Conservation (phyloP, 2,329 filamentous ascomycete genomes). For the Ophiostoma ulmi region DNA sequence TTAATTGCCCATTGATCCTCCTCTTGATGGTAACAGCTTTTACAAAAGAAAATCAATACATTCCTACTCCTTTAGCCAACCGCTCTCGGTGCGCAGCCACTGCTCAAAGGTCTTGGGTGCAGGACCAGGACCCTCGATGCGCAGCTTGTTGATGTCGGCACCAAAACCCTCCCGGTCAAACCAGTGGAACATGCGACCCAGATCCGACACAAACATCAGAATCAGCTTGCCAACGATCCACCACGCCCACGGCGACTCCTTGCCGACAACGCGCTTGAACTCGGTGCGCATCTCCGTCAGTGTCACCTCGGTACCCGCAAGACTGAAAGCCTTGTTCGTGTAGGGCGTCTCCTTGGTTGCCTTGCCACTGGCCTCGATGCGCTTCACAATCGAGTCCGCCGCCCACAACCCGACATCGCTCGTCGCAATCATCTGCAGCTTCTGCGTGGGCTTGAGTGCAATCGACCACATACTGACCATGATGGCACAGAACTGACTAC, state of each 20-base stretch:
- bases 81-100: constrained; percentile 38
- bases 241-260: constrained; percentile 35
- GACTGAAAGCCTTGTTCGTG: constrained; percentile 33
- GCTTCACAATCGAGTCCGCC: constrained; percentile 30
- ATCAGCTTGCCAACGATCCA: constrained; percentile 32
- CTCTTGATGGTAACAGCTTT: not conserved
- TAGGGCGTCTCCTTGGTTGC: constrained; percentile 31
- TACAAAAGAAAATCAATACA: no score
- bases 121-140: constrained; percentile 32
- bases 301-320: constrained; percentile 36
- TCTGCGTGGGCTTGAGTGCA: constrained; percentile 29
- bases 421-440: constrained; percentile 38
- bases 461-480: constrained; percentile 35
- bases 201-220: constrained; percentile 32
- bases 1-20: not conserved
- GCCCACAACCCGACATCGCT: constrained; percentile 39
- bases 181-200: constrained; percentile 37
- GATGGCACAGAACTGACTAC: constrained; percentile 27
- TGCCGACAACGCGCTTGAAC: constrained; percentile 30
- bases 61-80: constrained; percentile 26
- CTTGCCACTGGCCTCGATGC: constrained; percentile 27
- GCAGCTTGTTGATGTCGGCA: constrained; percentile 35
- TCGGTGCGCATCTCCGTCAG: constrained; percentile 33
- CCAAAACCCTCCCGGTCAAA: constrained; percentile 40
- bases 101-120: constrained; percentile 34